These are phyloP conservation scores for Trichophyton simii DNA, from an alignment of 2,329 filamentous ascomycete species.

Conservation along the genomic window DNA sequence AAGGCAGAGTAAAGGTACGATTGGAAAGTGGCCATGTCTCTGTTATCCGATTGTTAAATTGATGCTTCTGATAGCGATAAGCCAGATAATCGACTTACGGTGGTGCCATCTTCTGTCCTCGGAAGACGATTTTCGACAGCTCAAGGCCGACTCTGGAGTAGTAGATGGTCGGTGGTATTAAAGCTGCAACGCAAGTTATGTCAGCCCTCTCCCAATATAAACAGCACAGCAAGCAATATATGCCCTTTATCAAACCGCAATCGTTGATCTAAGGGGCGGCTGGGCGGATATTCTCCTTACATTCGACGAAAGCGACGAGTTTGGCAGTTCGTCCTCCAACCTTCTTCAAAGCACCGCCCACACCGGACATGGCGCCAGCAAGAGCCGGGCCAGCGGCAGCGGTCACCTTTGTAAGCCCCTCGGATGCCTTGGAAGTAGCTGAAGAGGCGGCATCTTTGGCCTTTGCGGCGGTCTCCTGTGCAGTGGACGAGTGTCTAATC, in stretches of 20 bases:
- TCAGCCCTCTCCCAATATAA: neutral
- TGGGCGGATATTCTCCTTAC: conserved; percentile 46
- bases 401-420: conserved; percentile 71
- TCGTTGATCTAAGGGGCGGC: neutral
- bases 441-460: conserved; percentile 27
- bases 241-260: conserved; percentile 4
- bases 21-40: conserved; percentile 71
- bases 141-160: conserved; percentile 84
- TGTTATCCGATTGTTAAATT: conserved; percentile 28
- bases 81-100: conserved; percentile 54
- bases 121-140: conserved; percentile 75
- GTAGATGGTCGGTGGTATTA: conserved; percentile 68
- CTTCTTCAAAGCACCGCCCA: conserved; percentile 55
- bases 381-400: conserved; percentile 69
- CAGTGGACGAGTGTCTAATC: conserved; percentile 37
- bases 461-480: conserved; percentile 34
- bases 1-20: conserved; percentile 66
- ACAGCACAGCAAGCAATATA: neutral
- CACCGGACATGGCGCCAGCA: conserved; percentile 56
- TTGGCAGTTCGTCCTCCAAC: conserved; percentile 74
- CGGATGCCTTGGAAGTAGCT: conserved; percentile 52
- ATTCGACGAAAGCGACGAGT: conserved; percentile 68
- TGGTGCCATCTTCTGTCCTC: conserved; percentile 79
- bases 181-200: conserved; percentile 4
- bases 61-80: neutral